Evolutionary conservation across 495 filamentous ascomycete species (phyloP), one percentile per base, ranked within the genome.

Genomic region (Tuber magnatum): DNA sequence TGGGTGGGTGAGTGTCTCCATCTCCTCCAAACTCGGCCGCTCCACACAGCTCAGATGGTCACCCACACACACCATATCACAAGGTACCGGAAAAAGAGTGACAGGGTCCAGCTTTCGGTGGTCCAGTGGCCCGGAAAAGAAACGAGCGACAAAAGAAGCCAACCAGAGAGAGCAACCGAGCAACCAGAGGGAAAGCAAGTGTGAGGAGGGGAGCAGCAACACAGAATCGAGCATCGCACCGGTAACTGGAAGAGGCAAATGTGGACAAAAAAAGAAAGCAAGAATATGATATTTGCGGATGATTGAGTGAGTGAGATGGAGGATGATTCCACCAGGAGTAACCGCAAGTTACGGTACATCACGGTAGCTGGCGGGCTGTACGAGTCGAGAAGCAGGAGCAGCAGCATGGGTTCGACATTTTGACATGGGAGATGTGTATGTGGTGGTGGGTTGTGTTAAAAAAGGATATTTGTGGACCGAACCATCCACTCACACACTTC

Each of bases 401-500:
- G 28, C 56, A 65, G 28, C 56, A 65, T 65, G 56, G 56, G 56
- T 65, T 65, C 14, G 14, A 65, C 28, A 35, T 20, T 65, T 65
- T 65, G 56, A 65, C 56, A 65, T 65, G 56, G 51, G 24, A 61
- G 51, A 61, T 61, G 51, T 28, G 10, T 61, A 28, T 35, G 24
- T 28, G 46, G 28, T 35, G 56, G 56, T 35, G 28, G 56, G 56
- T 65, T 65, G 56, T 65, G 56, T 32, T 35, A 65, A 35, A 65
- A 61, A 35, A 65, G 56, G 56, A 65, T 65, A 65, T 65, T 65
- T 65, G 56, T 78, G 76, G 77, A 79, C 77, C 76, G 77, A 79
- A 79, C 77, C 71, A 79, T 79, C 77, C 77, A 79, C 77, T 77
- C 73, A 74, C 72, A 73, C 24, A 3, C 51, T 39, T 35, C 43